Percentiles rank a stretch among this genome's conserved stretches.
Evolutionary conservation across 441 rosid species (phyloP).

Genomic region (Bocquillonia castaneifolia): DNA sequence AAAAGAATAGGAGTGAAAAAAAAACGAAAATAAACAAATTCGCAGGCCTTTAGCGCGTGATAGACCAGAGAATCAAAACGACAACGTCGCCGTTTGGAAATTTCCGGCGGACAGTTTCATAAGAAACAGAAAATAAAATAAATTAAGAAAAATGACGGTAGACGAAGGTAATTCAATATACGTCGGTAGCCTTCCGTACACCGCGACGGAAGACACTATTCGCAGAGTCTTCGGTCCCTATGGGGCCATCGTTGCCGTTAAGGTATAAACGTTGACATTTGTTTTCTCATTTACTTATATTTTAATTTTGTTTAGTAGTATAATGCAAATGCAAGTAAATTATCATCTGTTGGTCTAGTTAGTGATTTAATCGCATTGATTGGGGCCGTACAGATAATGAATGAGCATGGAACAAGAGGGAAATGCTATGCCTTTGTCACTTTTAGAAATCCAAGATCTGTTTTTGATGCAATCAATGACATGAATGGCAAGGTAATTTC

Average conservation of each 20-base stretch:
- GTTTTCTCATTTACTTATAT: background rate
- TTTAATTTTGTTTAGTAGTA: too few relatives aligned
- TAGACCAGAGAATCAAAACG: too few relatives aligned
- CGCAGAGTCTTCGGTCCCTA: constrained; percentile 55
- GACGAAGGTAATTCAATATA: constrained; percentile 80
- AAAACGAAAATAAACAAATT: too few relatives aligned
- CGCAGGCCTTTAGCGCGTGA: too few relatives aligned
- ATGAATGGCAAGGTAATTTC: constrained; percentile 77
- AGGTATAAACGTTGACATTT: constrained; percentile 32
- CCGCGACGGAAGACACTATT: constrained; percentile 54
- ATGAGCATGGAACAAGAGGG: constrained; percentile 63
- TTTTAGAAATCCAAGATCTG: constrained; percentile 68
- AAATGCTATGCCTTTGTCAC: constrained; percentile 85
- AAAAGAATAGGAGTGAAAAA: too few relatives aligned
- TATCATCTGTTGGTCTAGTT: too few relatives aligned
- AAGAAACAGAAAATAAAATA: background rate
- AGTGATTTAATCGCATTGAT: too few relatives aligned
- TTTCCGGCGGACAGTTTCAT: too few relatives aligned
- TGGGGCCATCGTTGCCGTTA: constrained; percentile 63
- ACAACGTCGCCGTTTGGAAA: too few relatives aligned
- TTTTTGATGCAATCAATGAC: constrained; percentile 66
- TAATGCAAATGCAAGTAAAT: too few relatives aligned
- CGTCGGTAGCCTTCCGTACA: constrained; percentile 83
- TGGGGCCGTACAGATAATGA: constrained; percentile 52
- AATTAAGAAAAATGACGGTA: constrained; percentile 47